Evolutionary conservation across 2,329 filamentous ascomycete genomes (phyloP).

Genomic region (Ophiostoma himal-ulmi): DNA sequence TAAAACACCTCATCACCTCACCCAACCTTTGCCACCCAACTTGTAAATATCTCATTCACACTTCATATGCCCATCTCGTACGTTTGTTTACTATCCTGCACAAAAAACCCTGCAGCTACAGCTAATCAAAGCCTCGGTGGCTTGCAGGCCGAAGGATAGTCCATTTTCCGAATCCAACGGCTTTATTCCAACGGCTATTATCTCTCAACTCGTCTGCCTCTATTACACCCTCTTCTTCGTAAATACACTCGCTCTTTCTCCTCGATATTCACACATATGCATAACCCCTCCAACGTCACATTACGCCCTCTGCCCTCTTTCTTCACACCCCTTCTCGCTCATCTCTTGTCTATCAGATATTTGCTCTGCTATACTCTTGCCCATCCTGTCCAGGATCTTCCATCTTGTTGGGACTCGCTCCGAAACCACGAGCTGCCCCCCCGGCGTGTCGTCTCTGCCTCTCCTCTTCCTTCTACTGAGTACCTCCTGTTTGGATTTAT

Average conservation of each 20-base stretch:
- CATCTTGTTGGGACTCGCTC: not conserved
- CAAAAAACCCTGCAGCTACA: not conserved
- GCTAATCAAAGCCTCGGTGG: not conserved
- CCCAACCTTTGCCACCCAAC: not conserved
- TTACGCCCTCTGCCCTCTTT: not conserved
- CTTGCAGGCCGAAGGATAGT: not conserved
- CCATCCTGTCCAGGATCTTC: not conserved
- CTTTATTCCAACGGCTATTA: not conserved
- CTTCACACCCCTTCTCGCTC: not conserved
- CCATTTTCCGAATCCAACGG: not conserved
- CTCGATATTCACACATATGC: not conserved
- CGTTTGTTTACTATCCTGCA: not conserved
- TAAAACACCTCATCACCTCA: conserved; percentile 7
- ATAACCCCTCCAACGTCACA: conserved; percentile 2
- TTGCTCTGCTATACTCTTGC: not conserved
- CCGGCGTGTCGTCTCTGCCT: not conserved
- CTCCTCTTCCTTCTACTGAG: not conserved
- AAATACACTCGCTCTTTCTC: not conserved
- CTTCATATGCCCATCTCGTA: not conserved
- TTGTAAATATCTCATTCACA: not conserved
- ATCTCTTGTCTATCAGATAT: not conserved
- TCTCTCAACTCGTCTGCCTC: too few relatives aligned
- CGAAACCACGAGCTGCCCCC: not conserved
- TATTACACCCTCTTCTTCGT: not conserved
- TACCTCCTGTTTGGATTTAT: not conserved